Evolutionary conservation across 805 yeast species (phyloP), one percentile per base, ranked within the genome.

Genomic region (Deakozyma indianensis): DNA sequence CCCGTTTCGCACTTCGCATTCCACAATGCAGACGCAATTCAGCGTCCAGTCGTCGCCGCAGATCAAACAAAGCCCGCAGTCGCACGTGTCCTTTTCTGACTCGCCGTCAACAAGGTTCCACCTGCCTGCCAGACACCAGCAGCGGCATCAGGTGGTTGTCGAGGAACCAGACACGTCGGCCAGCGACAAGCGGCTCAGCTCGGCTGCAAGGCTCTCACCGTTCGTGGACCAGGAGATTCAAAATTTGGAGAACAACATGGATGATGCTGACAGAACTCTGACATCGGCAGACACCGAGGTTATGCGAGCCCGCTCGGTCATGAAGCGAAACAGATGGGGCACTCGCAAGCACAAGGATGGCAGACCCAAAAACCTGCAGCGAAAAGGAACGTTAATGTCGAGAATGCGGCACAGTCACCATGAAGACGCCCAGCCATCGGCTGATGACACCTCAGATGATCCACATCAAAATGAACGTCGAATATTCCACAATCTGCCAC

Each of bases 261-360:
- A 45, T 23, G 47, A 45, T 18, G 42, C 42, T 21, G 38, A 32
- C 18, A 7, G 18, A 7, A 32, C 38, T 7, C 38, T 32, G 18
- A 32, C 38, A n/a, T 7, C 38, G 20, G 18, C 38, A 7, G 38
- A 32, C 38, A n/a, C 38, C 18, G 38, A 32, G 38, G 18, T 32
- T 14, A n/a, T 45, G 9, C 48, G 76, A 40, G 61, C 66, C 27
- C 71, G 66, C 15, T 68, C 82, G 0, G 65, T 71, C 3, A 81
- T 83, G 77, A 77, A 80, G 52, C 72, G 94, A 55, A 74, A 80
- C 53, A 71, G 95, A 63, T 85, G 94, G 95, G 96, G 96, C 48
- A 88, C 96, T 2, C 85, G 82, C 52, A 72, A 95, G 53, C 75
- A 77, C 55, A 75, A 76, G 48, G 72, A 76, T 50, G 94, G 94